Evolutionary conservation across 345 rosid species (phyloP).

Genomic region (Aquilaria yunnanensis): DNA sequence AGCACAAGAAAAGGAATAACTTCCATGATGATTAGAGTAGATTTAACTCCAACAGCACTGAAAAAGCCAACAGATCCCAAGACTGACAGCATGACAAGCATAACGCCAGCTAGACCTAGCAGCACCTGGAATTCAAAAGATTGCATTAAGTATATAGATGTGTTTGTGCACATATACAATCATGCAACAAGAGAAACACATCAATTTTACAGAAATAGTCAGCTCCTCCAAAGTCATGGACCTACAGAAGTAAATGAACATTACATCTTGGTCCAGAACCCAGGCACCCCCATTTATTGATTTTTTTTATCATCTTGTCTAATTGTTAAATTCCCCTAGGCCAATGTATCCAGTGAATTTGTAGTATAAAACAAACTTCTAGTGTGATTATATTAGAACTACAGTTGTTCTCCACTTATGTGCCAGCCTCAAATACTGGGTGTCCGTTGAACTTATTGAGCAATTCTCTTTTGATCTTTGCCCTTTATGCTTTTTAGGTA

Average conservation of each 20-base stretch:
- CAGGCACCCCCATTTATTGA: no score
- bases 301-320: no score
- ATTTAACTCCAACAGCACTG: slow-evolving; percentile 91
- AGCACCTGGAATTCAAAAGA: slow-evolving; percentile 53
- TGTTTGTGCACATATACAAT: slow-evolving; percentile 4
- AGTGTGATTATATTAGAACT: no score
- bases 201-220: not conserved
- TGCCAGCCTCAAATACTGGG: no score
- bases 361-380: no score
- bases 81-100: slow-evolving; percentile 95
- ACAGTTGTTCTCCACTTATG: no score
- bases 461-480: no score
- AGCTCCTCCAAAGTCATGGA: not conserved
- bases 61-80: slow-evolving; percentile 94
- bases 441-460: no score
- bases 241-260: slow-evolving; percentile 5
- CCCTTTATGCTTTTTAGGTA: no score
- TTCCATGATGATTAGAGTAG: slow-evolving; percentile 96
- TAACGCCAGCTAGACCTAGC: slow-evolving; percentile 94
- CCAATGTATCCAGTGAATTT: no score
- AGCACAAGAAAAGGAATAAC: slow-evolving; percentile 97
- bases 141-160: slow-evolving; percentile 1
- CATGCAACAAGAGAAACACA: not conserved
- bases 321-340: no score
- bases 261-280: no score